Evolutionary conservation across 495 filamentous ascomycete genomes (phyloP).

Genomic region (Tetracladium setigerum): DNA sequence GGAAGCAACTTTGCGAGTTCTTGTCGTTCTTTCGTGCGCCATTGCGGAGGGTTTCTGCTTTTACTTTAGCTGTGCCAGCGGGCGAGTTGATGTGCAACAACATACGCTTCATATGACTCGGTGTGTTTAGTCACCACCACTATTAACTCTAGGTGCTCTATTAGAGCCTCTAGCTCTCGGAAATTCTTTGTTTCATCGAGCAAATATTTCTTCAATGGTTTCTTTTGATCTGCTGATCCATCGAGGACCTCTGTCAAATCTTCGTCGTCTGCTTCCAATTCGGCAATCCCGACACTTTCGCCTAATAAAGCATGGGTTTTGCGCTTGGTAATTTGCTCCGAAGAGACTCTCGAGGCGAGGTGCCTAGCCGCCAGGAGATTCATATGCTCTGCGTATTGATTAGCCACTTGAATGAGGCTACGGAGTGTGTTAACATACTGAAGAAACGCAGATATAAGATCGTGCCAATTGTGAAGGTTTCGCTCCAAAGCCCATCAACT

Average conservation of each 20-base stretch:
- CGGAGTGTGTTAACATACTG: slow-evolving; percentile 40
- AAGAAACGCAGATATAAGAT: slow-evolving; percentile 66
- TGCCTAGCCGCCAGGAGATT: slow-evolving; percentile 60
- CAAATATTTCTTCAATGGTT: slow-evolving; percentile 30
- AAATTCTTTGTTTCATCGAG: slow-evolving; percentile 52
- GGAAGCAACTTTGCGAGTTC: slow-evolving; percentile 6
- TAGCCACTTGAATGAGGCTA: background rate
- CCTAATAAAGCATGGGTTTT: slow-evolving; percentile 22
- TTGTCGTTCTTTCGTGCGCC: slow-evolving; percentile 6
- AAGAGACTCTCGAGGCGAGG: slow-evolving; percentile 35
- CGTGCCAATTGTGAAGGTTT: slow-evolving; percentile 60
- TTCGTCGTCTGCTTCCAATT: slow-evolving; percentile 19
- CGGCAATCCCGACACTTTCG: slow-evolving; percentile 23
- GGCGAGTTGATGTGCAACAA: too few species aligned
- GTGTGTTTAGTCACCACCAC: slow-evolving; percentile 32
- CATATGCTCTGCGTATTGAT: slow-evolving; percentile 30
- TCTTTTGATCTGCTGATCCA: slow-evolving; percentile 28
- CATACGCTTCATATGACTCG: too few species aligned
- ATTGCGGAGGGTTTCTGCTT: background rate
- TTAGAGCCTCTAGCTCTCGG: slow-evolving; percentile 65
- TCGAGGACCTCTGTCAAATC: slow-evolving; percentile 21
- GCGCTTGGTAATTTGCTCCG: slow-evolving; percentile 23
- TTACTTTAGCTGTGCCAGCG: background rate
- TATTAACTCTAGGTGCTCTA: slow-evolving; percentile 56
- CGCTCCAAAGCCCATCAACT: slow-evolving; percentile 59